Evolutionary conservation across 352 stramenopile species (phyloP), one percentile per base, ranked within the genome.

Genomic region (Phytophthora meadii): DNA sequence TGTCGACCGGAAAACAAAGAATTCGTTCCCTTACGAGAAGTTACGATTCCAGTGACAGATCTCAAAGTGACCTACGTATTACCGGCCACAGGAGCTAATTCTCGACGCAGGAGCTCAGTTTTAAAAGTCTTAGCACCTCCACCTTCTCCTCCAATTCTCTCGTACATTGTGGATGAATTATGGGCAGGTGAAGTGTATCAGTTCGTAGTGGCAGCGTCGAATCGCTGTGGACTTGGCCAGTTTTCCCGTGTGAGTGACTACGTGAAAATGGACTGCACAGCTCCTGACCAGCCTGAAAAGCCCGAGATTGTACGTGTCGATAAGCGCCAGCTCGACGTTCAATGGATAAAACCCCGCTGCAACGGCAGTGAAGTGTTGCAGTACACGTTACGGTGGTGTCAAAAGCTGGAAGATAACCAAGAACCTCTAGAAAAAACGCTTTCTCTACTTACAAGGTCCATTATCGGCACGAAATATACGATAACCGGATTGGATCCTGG

Each of bases 161-260:
- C 77, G 9, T 88, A 77, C 45, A 69, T 47, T 0, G 45, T 88
- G 11, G 34, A 76, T 2, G 74, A 73, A 0, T 63, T 93, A 12
- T 89, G 81, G 74, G 59, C 85, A 12, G 85, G 85, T 2, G 82
- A 89, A 45, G 79, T 93, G 15, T 93, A 93, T 45, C 82, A 92
- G 49, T 93, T 93, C 47, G 71, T 82, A 15, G 77, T 86, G 15
- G 85, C 82, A 10, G 81, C 81, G 24, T 77, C 85, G 36, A 93
- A 93, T 52, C 77, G 81, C 1, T 92, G 85, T 36, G 85, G 82
- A 4, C 17, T 87, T 0, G 82, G 70, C 4, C 74, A 79, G 25
- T 92, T 90, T 54, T 91, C 79, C n/a, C 68, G 68, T 2, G 59
- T 84, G 41, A 90, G 78, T 15, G 82, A 90, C 57, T 93, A 91